phyloP scores from a whole-genome alignment of 306 rosid genomes.

The Dryas octopetala region DNA sequence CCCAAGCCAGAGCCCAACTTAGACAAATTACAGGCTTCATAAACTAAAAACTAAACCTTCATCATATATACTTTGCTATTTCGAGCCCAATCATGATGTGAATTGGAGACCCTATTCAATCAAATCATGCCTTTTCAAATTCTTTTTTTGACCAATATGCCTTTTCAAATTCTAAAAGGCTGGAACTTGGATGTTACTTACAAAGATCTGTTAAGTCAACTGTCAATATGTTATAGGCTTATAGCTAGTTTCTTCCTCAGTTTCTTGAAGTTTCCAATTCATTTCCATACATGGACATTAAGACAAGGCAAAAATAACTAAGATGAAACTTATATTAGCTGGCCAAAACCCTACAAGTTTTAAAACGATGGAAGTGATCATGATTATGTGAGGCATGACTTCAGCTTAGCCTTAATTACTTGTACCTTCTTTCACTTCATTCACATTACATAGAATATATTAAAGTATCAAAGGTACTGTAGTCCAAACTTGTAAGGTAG shows the following conservation, averaged over 20 bases:
- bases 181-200: neutral
- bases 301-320: neutral
- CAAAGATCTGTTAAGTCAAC: neutral
- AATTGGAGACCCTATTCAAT: too few species aligned
- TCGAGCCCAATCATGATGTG: too few species aligned
- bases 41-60: too few species aligned
- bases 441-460: neutral
- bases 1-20: too few species aligned
- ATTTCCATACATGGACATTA: neutral
- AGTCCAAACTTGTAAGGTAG: neutral
- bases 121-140: too few species aligned
- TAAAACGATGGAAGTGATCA: neutral
- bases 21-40: too few species aligned
- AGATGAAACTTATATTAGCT: neutral
- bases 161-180: too few species aligned
- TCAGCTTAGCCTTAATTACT: neutral
- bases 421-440: constrained; percentile 2
- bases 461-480: neutral
- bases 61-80: too few species aligned
- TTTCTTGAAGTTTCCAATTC: neutral
- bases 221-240: neutral
- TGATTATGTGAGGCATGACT: constrained; percentile 10
- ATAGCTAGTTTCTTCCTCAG: neutral
- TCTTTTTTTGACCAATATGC: too few species aligned
- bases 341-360: neutral